Evolutionary conservation across 352 stramenopile species (phyloP).

Genomic region (Pythium insidiosum): DNA sequence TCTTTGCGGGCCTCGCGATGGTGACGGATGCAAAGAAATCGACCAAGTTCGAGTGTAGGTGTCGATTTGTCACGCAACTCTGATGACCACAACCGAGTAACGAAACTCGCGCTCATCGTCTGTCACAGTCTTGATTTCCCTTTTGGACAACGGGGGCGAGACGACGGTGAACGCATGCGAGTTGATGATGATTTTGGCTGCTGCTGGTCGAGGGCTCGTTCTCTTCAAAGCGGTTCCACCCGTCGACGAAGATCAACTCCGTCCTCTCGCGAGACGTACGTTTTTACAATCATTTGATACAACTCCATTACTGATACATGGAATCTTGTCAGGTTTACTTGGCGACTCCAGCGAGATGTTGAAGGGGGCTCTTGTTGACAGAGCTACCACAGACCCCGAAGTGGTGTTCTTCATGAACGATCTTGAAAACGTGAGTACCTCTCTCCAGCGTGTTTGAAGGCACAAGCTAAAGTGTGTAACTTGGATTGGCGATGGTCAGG

Average conservation of each 20-base stretch:
- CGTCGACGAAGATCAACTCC: conserved; percentile 23
- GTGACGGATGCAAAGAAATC: conserved; percentile 57
- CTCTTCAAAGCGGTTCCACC: conserved; percentile 39
- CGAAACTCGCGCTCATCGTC: neutral
- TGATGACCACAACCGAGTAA: neutral
- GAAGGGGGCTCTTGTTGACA: no score
- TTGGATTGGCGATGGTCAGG: no score
- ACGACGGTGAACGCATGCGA: conserved; percentile 58
- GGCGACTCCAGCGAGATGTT: conserved; percentile 31
- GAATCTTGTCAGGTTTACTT: conserved; percentile 28
- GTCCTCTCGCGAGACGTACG: conserved; percentile 38
- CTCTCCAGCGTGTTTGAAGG: no score
- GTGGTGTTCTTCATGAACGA: conserved; percentile 78
- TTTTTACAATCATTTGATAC: no score
- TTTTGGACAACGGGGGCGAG: conserved; percentile 51
- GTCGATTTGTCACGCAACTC: neutral
- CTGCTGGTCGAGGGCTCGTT: conserved; percentile 31
- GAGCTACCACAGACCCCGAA: conserved; percentile 54
- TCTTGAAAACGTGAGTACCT: conserved; percentile 46
- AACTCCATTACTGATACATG: no score
- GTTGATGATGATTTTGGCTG: conserved; percentile 43
- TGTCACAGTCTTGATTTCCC: conserved; percentile 49
- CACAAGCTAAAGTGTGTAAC: no score
- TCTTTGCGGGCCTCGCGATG: conserved; percentile 52
- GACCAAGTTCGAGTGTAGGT: conserved; percentile 54